A percentile compares a stretch with the other conserved stretches of the same genome.
Conservation (phyloP, 177 flowering plant species). For the Vitis hybrid region DNA sequence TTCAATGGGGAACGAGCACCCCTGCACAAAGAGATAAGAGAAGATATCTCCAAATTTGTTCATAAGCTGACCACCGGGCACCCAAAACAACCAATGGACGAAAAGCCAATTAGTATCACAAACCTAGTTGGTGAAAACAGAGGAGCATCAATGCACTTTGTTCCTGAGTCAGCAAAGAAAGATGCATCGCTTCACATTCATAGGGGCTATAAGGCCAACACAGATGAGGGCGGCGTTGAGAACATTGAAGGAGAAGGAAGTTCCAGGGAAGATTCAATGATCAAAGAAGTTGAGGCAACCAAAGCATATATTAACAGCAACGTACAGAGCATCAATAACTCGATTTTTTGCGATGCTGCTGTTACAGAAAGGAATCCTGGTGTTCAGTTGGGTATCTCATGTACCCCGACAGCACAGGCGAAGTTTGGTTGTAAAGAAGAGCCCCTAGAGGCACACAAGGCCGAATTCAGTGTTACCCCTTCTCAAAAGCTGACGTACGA, state of each 20-base stretch:
- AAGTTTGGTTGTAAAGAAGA: slow-evolving; percentile 16
- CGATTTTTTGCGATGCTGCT: slow-evolving; percentile 49
- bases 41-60: slow-evolving; percentile 44
- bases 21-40: slow-evolving; percentile 38
- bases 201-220: slow-evolving; percentile 56
- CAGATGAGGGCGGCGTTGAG: slow-evolving; percentile 41
- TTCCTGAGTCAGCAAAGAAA: slow-evolving; percentile 31
- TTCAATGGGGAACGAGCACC: slow-evolving; percentile 25
- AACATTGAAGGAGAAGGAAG: slow-evolving; percentile 43
- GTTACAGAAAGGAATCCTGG: slow-evolving; percentile 64
- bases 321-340: slow-evolving; percentile 69
- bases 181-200: slow-evolving; percentile 53
- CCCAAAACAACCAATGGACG: slow-evolving; percentile 28
- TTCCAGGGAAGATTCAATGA: slow-evolving; percentile 24
- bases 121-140: slow-evolving; percentile 79
- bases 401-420: slow-evolving; percentile 16
- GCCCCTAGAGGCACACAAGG: slow-evolving; percentile 31
- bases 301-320: slow-evolving; percentile 64
- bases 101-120: slow-evolving; percentile 35
- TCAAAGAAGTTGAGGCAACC: slow-evolving; percentile 25
- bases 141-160: slow-evolving; percentile 74
- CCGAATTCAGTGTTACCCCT: slow-evolving; percentile 32
- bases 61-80: slow-evolving; percentile 35
- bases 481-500: slow-evolving; percentile 50
- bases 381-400: slow-evolving; percentile 37